Base-by-base conservation (phyloP, 768 basidiomycete genomes). In the Dioszegia hungarica region DNA sequence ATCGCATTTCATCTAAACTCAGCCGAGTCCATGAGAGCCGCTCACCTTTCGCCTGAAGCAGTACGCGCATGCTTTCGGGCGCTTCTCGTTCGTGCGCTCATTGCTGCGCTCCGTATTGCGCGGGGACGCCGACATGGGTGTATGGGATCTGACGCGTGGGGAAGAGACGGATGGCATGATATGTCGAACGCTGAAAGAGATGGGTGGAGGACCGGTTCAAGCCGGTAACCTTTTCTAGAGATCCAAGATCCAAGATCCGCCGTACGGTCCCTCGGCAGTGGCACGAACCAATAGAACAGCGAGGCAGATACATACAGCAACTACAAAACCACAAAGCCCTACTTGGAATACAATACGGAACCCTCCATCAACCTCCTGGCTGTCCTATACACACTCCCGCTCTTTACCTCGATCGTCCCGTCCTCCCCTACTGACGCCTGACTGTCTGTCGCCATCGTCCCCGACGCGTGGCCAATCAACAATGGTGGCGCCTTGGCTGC, bases 291-390 rank as follows among this genome's bases (percentile, higher is more conserved):
- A n/a, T n/a, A n/a, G n/a, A n/a, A n/a, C n/a, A n/a, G n/a, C n/a
- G n/a, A n/a, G n/a, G n/a, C 19, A 49, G 19, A 49, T 22, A 17
- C 10, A 14, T 31, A 22, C 28, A 47, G 10, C 34, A 25, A 6
- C 19, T 25, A 49, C 45, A 46, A 46, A 5, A 1, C 12, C 24
- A 33, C 47, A 24, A 51, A 27, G 11, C 10, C 1, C 25, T 17
- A 53, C 24, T 40, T 39, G 15, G 38, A 43, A 33, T 45, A 54
- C 41, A 81, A 87, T 0, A 85, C 86, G 0, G 73, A 77, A 0
- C 87, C 87, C 58, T 80, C 81, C 86, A 89, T 89, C 59, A 88
- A 71, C 62, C 84, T 77, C 56, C 85, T 79, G 0, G 86, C 87
- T 2, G 86, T 89, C 54, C 86, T 74, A 22, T 86, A 79, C 19